Evolutionary conservation across 345 rosid species (phyloP), one percentile per base, ranked within the genome.

Genomic region (Gossypium raimondii): DNA sequence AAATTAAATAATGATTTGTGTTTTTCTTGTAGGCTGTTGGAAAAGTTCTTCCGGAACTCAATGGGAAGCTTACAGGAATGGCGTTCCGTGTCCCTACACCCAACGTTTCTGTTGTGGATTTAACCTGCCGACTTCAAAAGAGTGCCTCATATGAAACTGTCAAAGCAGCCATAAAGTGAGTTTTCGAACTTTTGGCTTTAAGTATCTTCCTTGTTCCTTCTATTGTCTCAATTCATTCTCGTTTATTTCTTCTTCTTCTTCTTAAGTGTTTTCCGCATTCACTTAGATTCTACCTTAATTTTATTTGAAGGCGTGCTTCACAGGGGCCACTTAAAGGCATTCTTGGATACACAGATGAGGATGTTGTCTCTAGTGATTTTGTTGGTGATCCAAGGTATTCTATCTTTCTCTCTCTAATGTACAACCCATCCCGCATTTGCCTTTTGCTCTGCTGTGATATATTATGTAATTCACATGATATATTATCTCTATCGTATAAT

Each of bases 31-130:
- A 96, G 99, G 99, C 98, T 81, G 99, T 96, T 58, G 99, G 99
- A 61, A 96, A 96, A 79, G 98, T 96, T 84, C 97, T 96, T 82
- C 99, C 99, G 14, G 93, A 92, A 75, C 93, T 96, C 78, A 93
- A 96, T 20, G 99, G 99, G 67, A 96, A 89, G 79, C 99, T 96
- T 75, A 96, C 99, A 16, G 99, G 99, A 80, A 96, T 96, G 98
- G 99, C 99, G 24, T 96, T 96, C 93, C 94, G 99, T 75, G 98
- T 96, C 58, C 98, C 99, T 56, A 96, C 98, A 59, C 75, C 99
- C 7, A 96, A 96, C 77, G 98, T 96, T 56, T 96, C 99, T 59
- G 99, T 96, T 73, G 99, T 93, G 82, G 98, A 96, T 81, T 84
- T 96, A 79, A 96, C 99, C 80, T 96, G 99, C 84, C 95, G 98